Evolutionary conservation across 2,329 filamentous ascomycete genomes (phyloP).

Genomic region (Fonsecaea monophora): DNA sequence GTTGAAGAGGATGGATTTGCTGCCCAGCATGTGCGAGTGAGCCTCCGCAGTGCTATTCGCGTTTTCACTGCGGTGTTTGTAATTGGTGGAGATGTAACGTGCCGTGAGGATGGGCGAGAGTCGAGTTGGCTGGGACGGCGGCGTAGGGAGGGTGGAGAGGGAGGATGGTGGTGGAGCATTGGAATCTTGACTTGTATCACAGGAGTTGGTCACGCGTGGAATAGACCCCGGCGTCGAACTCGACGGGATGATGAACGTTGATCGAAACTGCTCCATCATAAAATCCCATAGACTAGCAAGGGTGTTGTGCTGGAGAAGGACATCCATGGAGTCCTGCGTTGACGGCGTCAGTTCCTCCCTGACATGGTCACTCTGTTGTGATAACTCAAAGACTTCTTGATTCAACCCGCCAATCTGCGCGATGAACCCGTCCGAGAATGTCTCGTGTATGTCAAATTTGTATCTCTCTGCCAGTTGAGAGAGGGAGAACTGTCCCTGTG

Average conservation of each 20-base stretch:
- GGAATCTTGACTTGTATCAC: constrained; percentile 7
- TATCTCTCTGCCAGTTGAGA: constrained; percentile 74
- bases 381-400: constrained; percentile 66
- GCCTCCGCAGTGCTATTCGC: constrained; percentile 27
- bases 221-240: constrained; percentile 38
- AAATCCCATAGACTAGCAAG: constrained; percentile 66
- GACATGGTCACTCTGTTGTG: constrained; percentile 40
- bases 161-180: constrained; percentile 38
- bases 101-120: constrained; percentile 55
- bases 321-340: constrained; percentile 54
- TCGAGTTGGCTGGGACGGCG: constrained; percentile 48
- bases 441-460: constrained; percentile 65
- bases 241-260: constrained; percentile 53
- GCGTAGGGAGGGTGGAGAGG: constrained; percentile 45
- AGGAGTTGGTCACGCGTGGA: constrained; percentile 39
- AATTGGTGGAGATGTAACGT: constrained; percentile 50
- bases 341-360: constrained; percentile 36
- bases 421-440: constrained; percentile 81
- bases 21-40: constrained; percentile 54
- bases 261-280: constrained; percentile 66
- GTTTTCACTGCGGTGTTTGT: constrained; percentile 27
- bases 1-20: constrained; percentile 71
- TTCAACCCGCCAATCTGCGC: constrained; percentile 74
- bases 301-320: constrained; percentile 65
- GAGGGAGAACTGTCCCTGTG: constrained; percentile 73